A percentile compares a stretch with the other conserved stretches of the same genome.
Conservation (phyloP, 2,329 filamentous ascomycete species). For the Curvularia spicifera region DNA sequence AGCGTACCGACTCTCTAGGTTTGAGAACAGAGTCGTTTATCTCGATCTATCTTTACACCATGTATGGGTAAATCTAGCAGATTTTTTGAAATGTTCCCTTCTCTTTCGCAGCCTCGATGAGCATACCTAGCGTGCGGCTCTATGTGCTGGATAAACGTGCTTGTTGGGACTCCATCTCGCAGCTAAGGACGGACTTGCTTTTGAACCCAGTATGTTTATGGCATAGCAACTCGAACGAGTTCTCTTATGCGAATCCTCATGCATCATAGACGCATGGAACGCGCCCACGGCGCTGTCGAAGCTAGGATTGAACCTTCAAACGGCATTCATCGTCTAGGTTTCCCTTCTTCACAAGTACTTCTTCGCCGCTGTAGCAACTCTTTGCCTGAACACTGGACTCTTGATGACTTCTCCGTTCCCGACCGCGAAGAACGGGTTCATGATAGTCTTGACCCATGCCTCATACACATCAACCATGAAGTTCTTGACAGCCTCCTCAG, state of each 20-base stretch:
- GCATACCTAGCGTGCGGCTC: background rate
- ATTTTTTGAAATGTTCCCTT: background rate
- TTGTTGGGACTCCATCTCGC: too few relatives aligned
- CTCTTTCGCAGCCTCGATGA: background rate
- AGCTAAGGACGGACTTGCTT: background rate
- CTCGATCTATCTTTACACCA: background rate
- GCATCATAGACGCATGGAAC: background rate
- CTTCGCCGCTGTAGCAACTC: slow-evolving; percentile 85
- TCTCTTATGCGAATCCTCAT: background rate
- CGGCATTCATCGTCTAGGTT: background rate
- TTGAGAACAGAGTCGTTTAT: background rate
- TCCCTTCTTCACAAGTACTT: slow-evolving; percentile 73
- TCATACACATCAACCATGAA: slow-evolving; percentile 98
- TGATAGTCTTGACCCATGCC: slow-evolving; percentile 93
- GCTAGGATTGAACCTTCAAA: background rate
- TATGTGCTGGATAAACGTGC: background rate
- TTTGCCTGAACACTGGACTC: slow-evolving; percentile 82
- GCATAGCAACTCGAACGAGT: background rate
- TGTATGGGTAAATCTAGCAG: background rate
- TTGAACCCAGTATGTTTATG: too few relatives aligned
- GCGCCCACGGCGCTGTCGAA: background rate
- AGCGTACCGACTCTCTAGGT: background rate
- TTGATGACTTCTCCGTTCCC: slow-evolving; percentile 84
- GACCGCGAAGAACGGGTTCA: slow-evolving; percentile 92
- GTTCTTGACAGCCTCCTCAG: slow-evolving; percentile 92